Percentiles rank a stretch among this genome's conserved stretches.
phyloP scores from a whole-genome alignment of 2,329 filamentous ascomycete species.

The Aspergillus intermedius region DNA sequence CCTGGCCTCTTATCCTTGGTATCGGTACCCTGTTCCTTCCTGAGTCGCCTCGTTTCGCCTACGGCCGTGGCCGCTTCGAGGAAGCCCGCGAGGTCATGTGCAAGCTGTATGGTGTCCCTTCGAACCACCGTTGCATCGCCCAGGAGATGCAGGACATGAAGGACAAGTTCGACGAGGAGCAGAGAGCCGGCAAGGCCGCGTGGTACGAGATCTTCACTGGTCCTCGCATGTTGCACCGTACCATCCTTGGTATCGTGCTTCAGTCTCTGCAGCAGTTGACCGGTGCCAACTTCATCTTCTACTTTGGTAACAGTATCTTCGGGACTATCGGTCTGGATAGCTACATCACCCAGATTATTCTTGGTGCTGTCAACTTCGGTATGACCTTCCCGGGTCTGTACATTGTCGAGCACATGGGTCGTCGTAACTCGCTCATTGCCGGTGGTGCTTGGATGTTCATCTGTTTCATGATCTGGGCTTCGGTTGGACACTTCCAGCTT shows the following conservation, averaged over 20 bases:
- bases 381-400: constrained; percentile 63
- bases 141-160: constrained; percentile 55
- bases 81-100: constrained; percentile 48
- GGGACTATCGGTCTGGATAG: constrained; percentile 58
- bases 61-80: constrained; percentile 48
- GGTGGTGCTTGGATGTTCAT: constrained; percentile 62
- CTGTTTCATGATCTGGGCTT: constrained; percentile 57
- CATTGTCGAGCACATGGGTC: constrained; percentile 63
- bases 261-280: constrained; percentile 45
- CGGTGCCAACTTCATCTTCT: constrained; percentile 47
- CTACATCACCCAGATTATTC: constrained; percentile 62
- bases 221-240: constrained; percentile 44
- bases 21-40: constrained; percentile 51
- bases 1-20: constrained; percentile 51
- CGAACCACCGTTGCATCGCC: constrained; percentile 50
- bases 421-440: constrained; percentile 60
- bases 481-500: constrained; percentile 47
- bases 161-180: constrained; percentile 52
- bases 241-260: constrained; percentile 39
- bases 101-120: constrained; percentile 49
- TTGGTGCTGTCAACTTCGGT: constrained; percentile 61
- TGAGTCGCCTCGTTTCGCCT: constrained; percentile 55
- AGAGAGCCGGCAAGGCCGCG: constrained; percentile 32
- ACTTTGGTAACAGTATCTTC: constrained; percentile 57
- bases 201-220: constrained; percentile 43